Evolutionary conservation across 495 filamentous ascomycete species (phyloP).

Genomic region (Tuber calosporum): DNA sequence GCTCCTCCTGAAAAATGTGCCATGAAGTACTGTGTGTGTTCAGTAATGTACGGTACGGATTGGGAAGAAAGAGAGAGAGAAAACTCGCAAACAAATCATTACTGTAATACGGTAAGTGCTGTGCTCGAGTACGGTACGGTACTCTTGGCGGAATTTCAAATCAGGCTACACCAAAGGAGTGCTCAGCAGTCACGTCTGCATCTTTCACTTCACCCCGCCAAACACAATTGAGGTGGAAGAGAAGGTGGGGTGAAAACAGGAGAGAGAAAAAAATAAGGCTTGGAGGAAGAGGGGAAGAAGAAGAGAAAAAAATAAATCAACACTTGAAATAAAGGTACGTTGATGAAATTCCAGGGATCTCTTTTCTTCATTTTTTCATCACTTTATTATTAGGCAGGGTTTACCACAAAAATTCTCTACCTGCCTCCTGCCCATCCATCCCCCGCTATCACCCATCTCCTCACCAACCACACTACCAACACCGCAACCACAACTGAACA

Average conservation of each 20-base stretch:
- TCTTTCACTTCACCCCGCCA: not conserved
- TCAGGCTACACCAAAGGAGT: not conserved
- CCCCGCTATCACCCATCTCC: not conserved
- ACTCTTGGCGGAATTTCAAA: not conserved
- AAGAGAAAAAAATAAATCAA: not conserved
- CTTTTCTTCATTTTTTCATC: not conserved
- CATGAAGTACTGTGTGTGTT: too few species aligned
- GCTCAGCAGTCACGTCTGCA: not conserved
- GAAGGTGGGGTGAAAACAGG: not conserved
- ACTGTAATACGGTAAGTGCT: too few species aligned
- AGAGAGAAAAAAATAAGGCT: not conserved
- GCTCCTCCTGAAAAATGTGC: too few species aligned
- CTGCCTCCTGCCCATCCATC: not conserved
- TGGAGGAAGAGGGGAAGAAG: too few species aligned
- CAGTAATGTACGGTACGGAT: too few species aligned
- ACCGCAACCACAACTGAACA: not conserved
- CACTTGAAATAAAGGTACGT: not conserved
- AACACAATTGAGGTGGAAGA: not conserved
- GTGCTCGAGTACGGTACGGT: too few species aligned
- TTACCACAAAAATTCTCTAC: not conserved
- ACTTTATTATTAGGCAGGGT: not conserved
- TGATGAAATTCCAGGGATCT: not conserved
- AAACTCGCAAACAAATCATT: not conserved
- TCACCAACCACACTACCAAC: not conserved
- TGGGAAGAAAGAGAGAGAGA: not conserved